phyloP scores from a whole-genome alignment of 2,329 filamentous ascomycete genomes.

The Penicillium occitanis region DNA sequence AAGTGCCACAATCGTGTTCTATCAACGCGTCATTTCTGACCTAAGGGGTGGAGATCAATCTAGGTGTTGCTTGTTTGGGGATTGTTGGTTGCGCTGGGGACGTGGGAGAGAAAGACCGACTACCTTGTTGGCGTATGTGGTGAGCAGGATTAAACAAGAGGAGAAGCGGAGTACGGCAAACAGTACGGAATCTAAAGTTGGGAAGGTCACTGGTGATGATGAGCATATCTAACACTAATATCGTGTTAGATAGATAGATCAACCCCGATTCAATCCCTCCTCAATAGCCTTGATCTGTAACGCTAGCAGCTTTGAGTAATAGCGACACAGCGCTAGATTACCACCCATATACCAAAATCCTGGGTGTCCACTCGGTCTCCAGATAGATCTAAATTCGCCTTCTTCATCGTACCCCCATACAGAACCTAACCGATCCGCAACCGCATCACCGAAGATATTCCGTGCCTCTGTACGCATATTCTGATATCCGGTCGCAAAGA shows the following conservation, averaged over 20 bases:
- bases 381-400: conserved; percentile 59
- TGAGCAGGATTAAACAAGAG: background rate
- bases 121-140: background rate
- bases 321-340: conserved; percentile 63
- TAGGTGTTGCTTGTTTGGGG: background rate
- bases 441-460: conserved; percentile 60
- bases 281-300: conserved; percentile 52
- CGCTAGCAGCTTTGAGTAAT: conserved; percentile 57
- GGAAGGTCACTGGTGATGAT: background rate
- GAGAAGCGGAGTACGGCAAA: background rate
- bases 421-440: conserved; percentile 59
- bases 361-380: conserved; percentile 61
- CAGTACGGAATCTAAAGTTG: too few relatives aligned
- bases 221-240: background rate
- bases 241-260: background rate
- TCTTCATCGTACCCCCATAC: conserved; percentile 62
- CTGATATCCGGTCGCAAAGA: conserved; percentile 60
- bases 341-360: conserved; percentile 69
- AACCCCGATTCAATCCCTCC: conserved; percentile 26
- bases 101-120: background rate
- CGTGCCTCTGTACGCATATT: conserved; percentile 67
- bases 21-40: conserved; percentile 2
- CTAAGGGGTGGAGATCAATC: background rate
- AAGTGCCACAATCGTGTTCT: conserved; percentile 1
- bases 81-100: background rate